Evolutionary conservation across 2,329 filamentous ascomycete species (phyloP).

Genomic region (Stachybotrys chartarum): DNA sequence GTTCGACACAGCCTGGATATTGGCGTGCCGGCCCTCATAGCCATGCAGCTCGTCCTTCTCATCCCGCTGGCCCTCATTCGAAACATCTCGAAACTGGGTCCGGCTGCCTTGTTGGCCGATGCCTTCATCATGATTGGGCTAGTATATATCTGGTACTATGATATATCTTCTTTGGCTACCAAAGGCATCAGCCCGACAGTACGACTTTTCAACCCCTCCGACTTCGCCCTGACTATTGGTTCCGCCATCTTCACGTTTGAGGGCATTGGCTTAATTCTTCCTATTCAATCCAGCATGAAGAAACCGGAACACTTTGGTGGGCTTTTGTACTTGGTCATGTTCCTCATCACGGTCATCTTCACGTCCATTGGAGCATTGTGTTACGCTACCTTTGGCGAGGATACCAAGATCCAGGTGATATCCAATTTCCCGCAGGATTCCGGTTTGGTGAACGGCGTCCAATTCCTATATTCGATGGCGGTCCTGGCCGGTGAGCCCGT

Average conservation of each 20-base stretch:
- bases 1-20: slow-evolving; percentile 44
- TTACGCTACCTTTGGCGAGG: slow-evolving; percentile 65
- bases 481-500: slow-evolving; percentile 69
- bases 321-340: slow-evolving; percentile 62
- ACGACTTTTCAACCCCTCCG: slow-evolving; percentile 60
- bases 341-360: slow-evolving; percentile 66
- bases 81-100: slow-evolving; percentile 68
- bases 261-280: slow-evolving; percentile 69
- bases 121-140: slow-evolving; percentile 65
- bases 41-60: slow-evolving; percentile 56
- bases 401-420: slow-evolving; percentile 67
- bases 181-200: slow-evolving; percentile 54
- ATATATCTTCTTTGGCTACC: slow-evolving; percentile 48
- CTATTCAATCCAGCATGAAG: slow-evolving; percentile 70
- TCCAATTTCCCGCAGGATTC: slow-evolving; percentile 67
- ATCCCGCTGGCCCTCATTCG: slow-evolving; percentile 63
- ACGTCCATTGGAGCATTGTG: slow-evolving; percentile 66
- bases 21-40: slow-evolving; percentile 49
- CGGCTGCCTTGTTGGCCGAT: slow-evolving; percentile 62
- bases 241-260: slow-evolving; percentile 74
- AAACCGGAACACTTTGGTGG: slow-evolving; percentile 59
- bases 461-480: slow-evolving; percentile 67
- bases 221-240: slow-evolving; percentile 65
- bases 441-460: slow-evolving; percentile 67
- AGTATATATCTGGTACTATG: slow-evolving; percentile 67